Evolutionary conservation across 202 grass and related monocot species (phyloP).

Genomic region (Panicum hallii): DNA sequence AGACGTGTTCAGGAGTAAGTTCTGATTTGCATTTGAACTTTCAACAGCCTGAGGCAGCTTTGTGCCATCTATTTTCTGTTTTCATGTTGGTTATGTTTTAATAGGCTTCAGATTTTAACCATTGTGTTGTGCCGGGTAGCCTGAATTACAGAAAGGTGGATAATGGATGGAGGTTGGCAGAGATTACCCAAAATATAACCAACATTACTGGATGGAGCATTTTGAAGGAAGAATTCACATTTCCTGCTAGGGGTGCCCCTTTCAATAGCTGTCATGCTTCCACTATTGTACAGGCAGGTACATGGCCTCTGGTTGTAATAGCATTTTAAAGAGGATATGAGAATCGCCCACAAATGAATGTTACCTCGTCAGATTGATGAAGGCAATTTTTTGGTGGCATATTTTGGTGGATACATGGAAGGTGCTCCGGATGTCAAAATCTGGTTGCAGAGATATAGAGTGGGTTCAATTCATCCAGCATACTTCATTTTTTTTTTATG

Average conservation of each 20-base stretch:
- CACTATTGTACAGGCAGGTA: conserved; percentile 93
- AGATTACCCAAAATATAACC: conserved; percentile 32
- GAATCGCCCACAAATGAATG: conserved; percentile 1
- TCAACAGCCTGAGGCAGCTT: neutral
- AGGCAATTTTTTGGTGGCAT: conserved; percentile 71
- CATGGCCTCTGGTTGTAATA: conserved; percentile 12
- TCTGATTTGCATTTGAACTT: neutral
- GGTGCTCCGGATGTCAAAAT: conserved; percentile 93
- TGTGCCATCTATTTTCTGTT: conserved; percentile 3
- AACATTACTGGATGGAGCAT: conserved; percentile 62
- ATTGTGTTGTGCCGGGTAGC: neutral
- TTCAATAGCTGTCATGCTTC: conserved; percentile 93
- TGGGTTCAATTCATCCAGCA: conserved; percentile 52
- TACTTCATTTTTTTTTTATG: neutral
- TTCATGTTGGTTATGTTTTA: neutral
- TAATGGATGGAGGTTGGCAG: conserved; percentile 41
- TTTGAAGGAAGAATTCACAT: conserved; percentile 70
- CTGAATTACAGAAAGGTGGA: conserved; percentile 31
- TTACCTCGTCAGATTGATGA: conserved; percentile 59
- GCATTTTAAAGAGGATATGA: neutral
- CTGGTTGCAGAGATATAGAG: conserved; percentile 88
- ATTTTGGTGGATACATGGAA: conserved; percentile 86
- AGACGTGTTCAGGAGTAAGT: conserved; percentile 23
- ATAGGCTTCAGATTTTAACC: conserved; percentile 6
- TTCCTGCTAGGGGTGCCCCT: conserved; percentile 52